Evolutionary conservation across 2,329 filamentous ascomycete genomes (phyloP).

Genomic region (Dothistroma pini): DNA sequence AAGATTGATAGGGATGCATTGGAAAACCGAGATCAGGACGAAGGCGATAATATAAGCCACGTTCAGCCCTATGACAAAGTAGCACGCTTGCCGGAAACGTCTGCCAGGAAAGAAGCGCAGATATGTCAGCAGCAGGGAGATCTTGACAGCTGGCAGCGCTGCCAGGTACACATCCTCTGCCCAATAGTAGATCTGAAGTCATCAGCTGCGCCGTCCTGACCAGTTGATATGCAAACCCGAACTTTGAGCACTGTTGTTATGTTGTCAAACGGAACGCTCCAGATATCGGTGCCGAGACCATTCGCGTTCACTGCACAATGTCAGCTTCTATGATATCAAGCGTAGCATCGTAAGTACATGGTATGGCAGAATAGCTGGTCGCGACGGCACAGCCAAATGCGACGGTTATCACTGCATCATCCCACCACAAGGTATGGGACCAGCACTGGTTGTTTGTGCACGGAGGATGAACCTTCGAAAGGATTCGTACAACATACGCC

Average conservation of each 20-base stretch:
- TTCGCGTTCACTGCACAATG: slow-evolving; percentile 1
- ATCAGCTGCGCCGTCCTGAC: not conserved
- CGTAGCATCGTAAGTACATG: not conserved
- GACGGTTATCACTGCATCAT: slow-evolving; percentile 17
- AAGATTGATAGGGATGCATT: slow-evolving; percentile 7
- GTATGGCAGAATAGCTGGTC: not conserved
- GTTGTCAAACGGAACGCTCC: slow-evolving; percentile 13
- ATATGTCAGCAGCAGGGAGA: slow-evolving; percentile 18
- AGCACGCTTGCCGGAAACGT: slow-evolving; percentile 7
- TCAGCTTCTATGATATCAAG: not conserved
- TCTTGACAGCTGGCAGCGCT: slow-evolving; percentile 14
- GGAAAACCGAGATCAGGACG: slow-evolving; percentile 7
- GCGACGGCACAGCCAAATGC: slow-evolving; percentile 4
- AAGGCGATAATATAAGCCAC: slow-evolving; percentile 6
- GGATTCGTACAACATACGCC: slow-evolving; percentile 10
- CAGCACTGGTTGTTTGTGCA: not conserved
- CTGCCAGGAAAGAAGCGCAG: slow-evolving; percentile 12
- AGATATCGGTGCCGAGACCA: slow-evolving; percentile 14
- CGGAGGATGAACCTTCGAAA: slow-evolving; percentile 14
- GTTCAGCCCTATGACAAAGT: slow-evolving; percentile 9
- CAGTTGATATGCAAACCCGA: not conserved
- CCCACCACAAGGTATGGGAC: slow-evolving; percentile 13
- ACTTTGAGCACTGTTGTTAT: slow-evolving; percentile 14
- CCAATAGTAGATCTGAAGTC: slow-evolving; percentile 7
- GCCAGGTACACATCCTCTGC: slow-evolving; percentile 11